A percentile compares a stretch with the other conserved stretches of the same genome.
These are phyloP conservation scores for Yueomyces sinensis DNA, from an alignment of 805 yeast genomes.

Conservation along the genomic window DNA sequence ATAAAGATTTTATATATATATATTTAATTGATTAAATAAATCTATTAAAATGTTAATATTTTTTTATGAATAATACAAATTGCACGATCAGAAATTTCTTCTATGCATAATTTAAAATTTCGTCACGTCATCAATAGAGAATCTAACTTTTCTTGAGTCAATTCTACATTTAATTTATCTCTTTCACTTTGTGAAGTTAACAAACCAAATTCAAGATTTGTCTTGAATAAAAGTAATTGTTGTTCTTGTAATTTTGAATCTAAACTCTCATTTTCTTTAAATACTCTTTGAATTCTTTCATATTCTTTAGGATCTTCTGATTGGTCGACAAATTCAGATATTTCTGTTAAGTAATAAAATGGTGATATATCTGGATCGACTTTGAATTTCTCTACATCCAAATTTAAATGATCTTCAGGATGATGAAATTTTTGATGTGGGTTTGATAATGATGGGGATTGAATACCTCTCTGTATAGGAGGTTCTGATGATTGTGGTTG, in stretches of 20 bases:
- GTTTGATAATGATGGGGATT: too few species aligned
- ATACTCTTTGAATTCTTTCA: conserved; percentile 8
- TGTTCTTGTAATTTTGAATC: conserved; percentile 15
- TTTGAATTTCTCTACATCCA: too few species aligned
- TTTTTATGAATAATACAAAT: too few species aligned
- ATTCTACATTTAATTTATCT: conserved; percentile 22
- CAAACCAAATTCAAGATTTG: conserved; percentile 17
- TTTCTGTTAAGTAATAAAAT: conserved; percentile 12
- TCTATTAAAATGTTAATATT: too few species aligned
- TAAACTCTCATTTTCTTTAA: conserved; percentile 11
- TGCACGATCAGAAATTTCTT: too few species aligned
- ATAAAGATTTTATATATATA: too few species aligned
- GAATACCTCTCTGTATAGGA: too few species aligned
- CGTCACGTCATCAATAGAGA: conserved; percentile 3
- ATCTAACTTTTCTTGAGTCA: conserved; percentile 19
- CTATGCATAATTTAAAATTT: too few species aligned
- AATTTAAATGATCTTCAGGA: too few species aligned
- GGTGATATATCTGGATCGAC: conserved; percentile 6
- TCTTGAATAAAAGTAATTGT: conserved; percentile 9
- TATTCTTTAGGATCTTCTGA: conserved; percentile 5
- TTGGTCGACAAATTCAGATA: neutral
- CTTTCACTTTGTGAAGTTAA: conserved; percentile 18
- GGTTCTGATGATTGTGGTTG: too few species aligned
- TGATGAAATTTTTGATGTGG: too few species aligned
- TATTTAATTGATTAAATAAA: too few species aligned